Conservation (phyloP, 768 basidiomycete genomes). For the Rhodotorula taiwanensis region DNA sequence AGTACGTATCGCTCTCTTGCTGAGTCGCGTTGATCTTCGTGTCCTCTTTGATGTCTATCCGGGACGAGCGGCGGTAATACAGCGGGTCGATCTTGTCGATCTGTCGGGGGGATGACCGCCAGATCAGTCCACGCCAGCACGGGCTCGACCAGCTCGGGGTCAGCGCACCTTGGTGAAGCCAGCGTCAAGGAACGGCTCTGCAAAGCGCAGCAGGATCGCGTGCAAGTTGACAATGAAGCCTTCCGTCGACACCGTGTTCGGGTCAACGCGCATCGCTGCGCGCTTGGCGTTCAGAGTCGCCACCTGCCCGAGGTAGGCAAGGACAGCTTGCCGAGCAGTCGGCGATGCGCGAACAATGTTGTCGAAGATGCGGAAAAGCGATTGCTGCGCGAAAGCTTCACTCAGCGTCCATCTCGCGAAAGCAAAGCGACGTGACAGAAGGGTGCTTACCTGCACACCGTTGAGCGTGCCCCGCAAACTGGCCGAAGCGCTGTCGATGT, state of each 20-base stretch:
- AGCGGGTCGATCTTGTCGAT: constrained; percentile 83
- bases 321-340: constrained; percentile 68
- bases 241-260: constrained; percentile 76
- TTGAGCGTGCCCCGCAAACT: constrained; percentile 81
- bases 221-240: constrained; percentile 89
- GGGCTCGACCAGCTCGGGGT: neutral
- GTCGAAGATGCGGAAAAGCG: constrained; percentile 82
- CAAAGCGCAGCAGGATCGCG: constrained; percentile 70
- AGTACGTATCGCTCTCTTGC: constrained; percentile 75
- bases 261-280: constrained; percentile 89
- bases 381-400: constrained; percentile 47
- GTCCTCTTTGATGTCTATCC: constrained; percentile 75
- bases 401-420: neutral
- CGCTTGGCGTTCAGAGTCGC: constrained; percentile 72
- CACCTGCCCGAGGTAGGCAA: constrained; percentile 71
- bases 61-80: constrained; percentile 59
- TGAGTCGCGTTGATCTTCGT: constrained; percentile 89
- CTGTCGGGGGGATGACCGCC: constrained; percentile 51
- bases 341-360: constrained; percentile 75
- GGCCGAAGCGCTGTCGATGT: constrained; percentile 73
- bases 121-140: too few relatives aligned
- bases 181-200: constrained; percentile 92
- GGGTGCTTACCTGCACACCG: constrained; percentile 61
- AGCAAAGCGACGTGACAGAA: neutral
- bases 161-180: constrained; percentile 68